These are phyloP conservation scores for Brettanomyces anomalus DNA, from an alignment of 805 yeast genomes.

Conservation along the genomic window DNA sequence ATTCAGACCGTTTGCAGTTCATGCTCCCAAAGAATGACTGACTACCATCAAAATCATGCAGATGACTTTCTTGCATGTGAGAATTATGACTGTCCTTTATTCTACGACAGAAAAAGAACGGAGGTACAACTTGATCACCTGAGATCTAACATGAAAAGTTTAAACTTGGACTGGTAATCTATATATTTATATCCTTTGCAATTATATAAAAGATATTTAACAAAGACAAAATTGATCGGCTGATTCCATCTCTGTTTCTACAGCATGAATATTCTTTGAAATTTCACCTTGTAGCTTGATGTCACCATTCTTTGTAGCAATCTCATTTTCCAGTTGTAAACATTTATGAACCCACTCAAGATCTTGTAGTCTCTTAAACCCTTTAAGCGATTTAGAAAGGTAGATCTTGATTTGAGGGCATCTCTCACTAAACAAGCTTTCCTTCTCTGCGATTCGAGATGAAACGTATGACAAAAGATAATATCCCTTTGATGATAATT, in stretches of 20 bases:
- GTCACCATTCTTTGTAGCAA: slow-evolving; percentile 20
- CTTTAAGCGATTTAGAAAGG: slow-evolving; percentile 32
- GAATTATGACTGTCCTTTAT: slow-evolving; percentile 60
- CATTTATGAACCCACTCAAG: slow-evolving; percentile 31
- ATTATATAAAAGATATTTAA: slow-evolving; percentile 2
- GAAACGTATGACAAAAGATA: slow-evolving; percentile 22
- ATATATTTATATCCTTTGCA: neutral
- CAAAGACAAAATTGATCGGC: slow-evolving; percentile 16
- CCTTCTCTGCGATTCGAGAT: neutral
- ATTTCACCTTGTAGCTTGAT: too few species aligned
- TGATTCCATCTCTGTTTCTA: slow-evolving; percentile 19
- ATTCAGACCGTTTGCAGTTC: slow-evolving; percentile 27
- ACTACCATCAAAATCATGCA: slow-evolving; percentile 13
- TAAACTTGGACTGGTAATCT: slow-evolving; percentile 15
- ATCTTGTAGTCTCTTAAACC: slow-evolving; percentile 32
- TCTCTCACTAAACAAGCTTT: slow-evolving; percentile 23
- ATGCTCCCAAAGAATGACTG: slow-evolving; percentile 21
- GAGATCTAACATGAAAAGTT: slow-evolving; percentile 4
- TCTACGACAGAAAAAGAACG: slow-evolving; percentile 42
- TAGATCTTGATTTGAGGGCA: neutral
- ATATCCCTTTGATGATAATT: slow-evolving; percentile 31
- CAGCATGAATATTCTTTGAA: neutral
- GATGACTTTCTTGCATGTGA: slow-evolving; percentile 34
- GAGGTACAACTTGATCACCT: slow-evolving; percentile 15
- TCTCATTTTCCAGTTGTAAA: slow-evolving; percentile 29